Conservation (phyloP, 805 yeast species). For the Yarrowia osloensis region DNA sequence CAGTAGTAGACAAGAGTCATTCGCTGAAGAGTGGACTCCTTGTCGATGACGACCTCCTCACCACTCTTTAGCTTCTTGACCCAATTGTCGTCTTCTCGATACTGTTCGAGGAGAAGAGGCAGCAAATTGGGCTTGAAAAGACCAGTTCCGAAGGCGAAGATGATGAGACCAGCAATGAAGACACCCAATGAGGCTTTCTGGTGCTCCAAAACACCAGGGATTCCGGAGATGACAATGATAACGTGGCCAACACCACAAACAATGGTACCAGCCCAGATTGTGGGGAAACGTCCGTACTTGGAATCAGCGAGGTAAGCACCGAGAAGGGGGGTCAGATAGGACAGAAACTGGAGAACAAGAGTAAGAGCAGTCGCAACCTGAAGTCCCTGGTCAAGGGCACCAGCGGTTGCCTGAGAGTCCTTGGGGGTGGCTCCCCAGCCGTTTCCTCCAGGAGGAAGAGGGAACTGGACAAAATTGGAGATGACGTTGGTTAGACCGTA, state of each 20-base stretch:
- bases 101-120: conserved; percentile 48
- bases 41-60: conserved; percentile 55
- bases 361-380: conserved; percentile 52
- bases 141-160: conserved; percentile 49
- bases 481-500: conserved; percentile 51
- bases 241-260: conserved; percentile 53
- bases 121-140: conserved; percentile 55
- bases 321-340: conserved; percentile 49
- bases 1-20: conserved; percentile 53
- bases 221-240: conserved; percentile 47
- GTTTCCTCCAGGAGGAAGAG: conserved; percentile 52
- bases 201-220: conserved; percentile 78
- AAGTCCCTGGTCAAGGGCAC: conserved; percentile 53
- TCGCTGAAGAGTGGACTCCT: conserved; percentile 45
- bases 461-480: conserved; percentile 54
- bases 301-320: conserved; percentile 59
- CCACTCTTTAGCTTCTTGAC: conserved; percentile 56
- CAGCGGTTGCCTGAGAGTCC: conserved; percentile 48
- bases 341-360: conserved; percentile 46
- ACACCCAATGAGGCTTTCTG: conserved; percentile 45
- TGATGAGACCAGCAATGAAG: conserved; percentile 44
- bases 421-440: conserved; percentile 49
- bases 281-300: conserved; percentile 50
- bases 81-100: conserved; percentile 54
- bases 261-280: conserved; percentile 53